phyloP scores from a whole-genome alignment of 1,284 basidiomycete species.

The Puccinia novopanici region DNA sequence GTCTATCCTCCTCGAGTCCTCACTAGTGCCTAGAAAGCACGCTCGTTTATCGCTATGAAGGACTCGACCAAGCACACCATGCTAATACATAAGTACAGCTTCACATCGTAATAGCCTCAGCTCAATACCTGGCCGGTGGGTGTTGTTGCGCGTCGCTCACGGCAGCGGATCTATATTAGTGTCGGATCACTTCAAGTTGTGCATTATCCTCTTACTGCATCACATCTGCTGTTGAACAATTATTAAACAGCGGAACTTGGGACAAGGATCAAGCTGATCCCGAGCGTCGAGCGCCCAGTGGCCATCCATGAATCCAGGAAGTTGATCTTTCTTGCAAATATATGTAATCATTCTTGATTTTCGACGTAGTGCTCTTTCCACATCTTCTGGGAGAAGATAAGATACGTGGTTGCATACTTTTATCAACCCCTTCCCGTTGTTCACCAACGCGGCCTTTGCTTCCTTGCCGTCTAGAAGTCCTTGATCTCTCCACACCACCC shows the following conservation, averaged over 20 bases:
- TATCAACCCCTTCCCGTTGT: too few relatives aligned
- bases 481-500: neutral
- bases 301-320: neutral
- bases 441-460: too few relatives aligned
- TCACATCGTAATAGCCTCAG: neutral
- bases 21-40: neutral
- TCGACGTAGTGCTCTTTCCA: neutral
- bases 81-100: neutral
- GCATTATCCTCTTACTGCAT: neutral
- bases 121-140: neutral
- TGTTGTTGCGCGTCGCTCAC: neutral
- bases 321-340: constrained; percentile 25
- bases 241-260: too few relatives aligned
- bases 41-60: constrained; percentile 13
- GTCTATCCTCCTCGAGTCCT: neutral
- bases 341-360: constrained; percentile 27
- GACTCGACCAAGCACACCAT: constrained; percentile 17
- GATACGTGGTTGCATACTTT: too few relatives aligned
- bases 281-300: neutral
- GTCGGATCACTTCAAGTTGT: constrained; percentile 18
- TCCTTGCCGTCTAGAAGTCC: neutral
- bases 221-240: too few relatives aligned
- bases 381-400: neutral
- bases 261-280: neutral
- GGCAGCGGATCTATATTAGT: neutral